Evolutionary conservation across 768 basidiomycete species (phyloP).

Genomic region (Clathrus columnatus): DNA sequence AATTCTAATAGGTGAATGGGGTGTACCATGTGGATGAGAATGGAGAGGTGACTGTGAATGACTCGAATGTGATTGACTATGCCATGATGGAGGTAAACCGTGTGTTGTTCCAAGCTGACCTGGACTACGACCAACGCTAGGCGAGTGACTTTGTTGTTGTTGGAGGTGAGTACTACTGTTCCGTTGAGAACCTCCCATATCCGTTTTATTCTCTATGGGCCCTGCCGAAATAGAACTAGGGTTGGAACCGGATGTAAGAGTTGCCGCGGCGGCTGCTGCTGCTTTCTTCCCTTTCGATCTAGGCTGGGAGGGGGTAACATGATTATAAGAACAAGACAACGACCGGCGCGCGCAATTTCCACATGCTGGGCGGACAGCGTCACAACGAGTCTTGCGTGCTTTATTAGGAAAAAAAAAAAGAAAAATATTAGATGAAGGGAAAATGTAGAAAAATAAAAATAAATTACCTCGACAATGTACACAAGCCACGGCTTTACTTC

Average conservation of each 20-base stretch:
- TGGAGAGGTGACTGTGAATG: not conserved
- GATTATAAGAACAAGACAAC: slow-evolving; percentile 73
- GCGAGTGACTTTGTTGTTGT: not conserved
- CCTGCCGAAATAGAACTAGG: too few species aligned
- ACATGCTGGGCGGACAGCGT: slow-evolving; percentile 79
- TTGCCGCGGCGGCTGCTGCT: not conserved
- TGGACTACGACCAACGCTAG: not conserved
- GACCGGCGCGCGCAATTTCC: slow-evolving; percentile 73
- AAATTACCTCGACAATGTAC: slow-evolving; percentile 83
- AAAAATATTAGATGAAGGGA: not conserved
- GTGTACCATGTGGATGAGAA: too few species aligned
- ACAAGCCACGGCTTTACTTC: slow-evolving; percentile 82
- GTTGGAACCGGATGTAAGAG: not conserved
- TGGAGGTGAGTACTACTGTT: too few species aligned
- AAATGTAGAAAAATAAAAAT: slow-evolving; percentile 6
- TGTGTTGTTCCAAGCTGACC: not conserved
- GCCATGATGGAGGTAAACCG: not conserved
- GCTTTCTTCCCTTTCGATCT: slow-evolving; percentile 9
- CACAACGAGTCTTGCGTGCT: slow-evolving; percentile 88
- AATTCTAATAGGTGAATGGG: not conserved
- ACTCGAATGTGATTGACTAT: not conserved
- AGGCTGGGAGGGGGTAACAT: slow-evolving; percentile 21
- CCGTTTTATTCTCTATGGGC: too few species aligned
- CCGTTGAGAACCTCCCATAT: too few species aligned
- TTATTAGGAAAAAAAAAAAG: slow-evolving; percentile 4